A percentile compares a stretch with the other conserved stretches of the same genome.
Evolutionary conservation across 805 yeast genomes (phyloP).

Genomic region (Candida andamanensis): DNA sequence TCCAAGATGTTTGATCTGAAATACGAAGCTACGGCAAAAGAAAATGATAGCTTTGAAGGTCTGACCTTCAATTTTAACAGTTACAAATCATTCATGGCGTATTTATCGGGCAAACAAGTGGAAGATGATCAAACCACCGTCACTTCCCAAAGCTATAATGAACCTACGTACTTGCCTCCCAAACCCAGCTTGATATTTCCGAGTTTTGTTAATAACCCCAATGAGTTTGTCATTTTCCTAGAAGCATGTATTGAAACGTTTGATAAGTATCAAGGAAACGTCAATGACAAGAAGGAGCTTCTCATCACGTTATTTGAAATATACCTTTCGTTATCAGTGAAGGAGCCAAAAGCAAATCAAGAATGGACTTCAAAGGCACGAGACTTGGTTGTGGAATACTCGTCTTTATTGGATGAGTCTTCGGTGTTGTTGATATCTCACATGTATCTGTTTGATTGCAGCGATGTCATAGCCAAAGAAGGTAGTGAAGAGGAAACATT

Average conservation of each 20-base stretch:
- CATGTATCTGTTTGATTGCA: constrained; percentile 51
- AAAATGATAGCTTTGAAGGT: background rate
- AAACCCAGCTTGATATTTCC: constrained; percentile 82
- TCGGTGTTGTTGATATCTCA: constrained; percentile 54
- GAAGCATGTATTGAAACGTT: constrained; percentile 86
- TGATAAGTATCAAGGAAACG: constrained; percentile 67
- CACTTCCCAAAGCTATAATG: constrained; percentile 9
- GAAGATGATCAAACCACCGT: constrained; percentile 11
- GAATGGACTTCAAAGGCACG: constrained; percentile 68
- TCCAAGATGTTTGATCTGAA: constrained; percentile 5
- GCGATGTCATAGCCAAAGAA: constrained; percentile 38
- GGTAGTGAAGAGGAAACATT: constrained; percentile 56
- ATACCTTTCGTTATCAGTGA: constrained; percentile 57
- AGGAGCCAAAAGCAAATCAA: constrained; percentile 16
- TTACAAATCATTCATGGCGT: constrained; percentile 27
- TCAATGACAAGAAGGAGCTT: constrained; percentile 66
- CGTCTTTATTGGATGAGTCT: constrained; percentile 49
- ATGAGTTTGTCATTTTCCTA: constrained; percentile 83
- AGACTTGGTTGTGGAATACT: constrained; percentile 41
- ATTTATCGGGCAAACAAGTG: constrained; percentile 19
- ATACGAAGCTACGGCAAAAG: constrained; percentile 9
- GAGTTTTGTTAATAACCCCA: constrained; percentile 78
- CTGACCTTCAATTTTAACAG: constrained; percentile 23
- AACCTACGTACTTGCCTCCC: constrained; percentile 85
- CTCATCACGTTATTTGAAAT: constrained; percentile 77